Percentiles rank a stretch among this genome's conserved stretches.
phyloP scores from a whole-genome alignment of 768 basidiomycete genomes.

The Phylloporus arenicola region DNA sequence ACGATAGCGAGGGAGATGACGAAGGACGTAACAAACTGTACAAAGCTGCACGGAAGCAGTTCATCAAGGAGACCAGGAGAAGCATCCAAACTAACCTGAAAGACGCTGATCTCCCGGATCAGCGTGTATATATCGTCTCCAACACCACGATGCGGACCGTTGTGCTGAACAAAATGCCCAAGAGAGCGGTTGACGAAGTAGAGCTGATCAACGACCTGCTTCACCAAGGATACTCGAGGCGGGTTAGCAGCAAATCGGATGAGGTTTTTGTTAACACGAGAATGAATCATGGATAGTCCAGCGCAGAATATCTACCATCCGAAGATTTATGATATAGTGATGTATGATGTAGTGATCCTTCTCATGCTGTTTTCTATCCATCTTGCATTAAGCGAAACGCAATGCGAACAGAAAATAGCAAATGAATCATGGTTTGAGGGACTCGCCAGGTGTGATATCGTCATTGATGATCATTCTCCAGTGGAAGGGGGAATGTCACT shows the following conservation, averaged over 20 bases:
- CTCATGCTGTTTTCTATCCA: too few relatives aligned
- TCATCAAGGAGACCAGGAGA: slow-evolving; percentile 18
- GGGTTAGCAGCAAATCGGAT: not conserved
- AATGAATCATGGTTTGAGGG: too few relatives aligned
- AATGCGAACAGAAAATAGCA: too few relatives aligned
- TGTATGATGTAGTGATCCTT: too few relatives aligned
- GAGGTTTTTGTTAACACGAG: not conserved
- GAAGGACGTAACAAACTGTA: slow-evolving; percentile 3
- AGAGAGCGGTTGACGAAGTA: slow-evolving; percentile 20
- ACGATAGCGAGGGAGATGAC: slow-evolving; percentile 14
- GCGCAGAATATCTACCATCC: too few relatives aligned
- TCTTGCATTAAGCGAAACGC: too few relatives aligned
- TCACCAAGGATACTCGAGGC: not conserved
- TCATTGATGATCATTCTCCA: too few relatives aligned
- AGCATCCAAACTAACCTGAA: slow-evolving; percentile 16
- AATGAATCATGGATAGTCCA: not conserved
- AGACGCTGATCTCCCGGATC: slow-evolving; percentile 15
- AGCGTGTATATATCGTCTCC: slow-evolving; percentile 27
- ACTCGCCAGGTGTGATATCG: too few relatives aligned
- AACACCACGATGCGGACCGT: slow-evolving; percentile 12
- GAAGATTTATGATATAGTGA: too few relatives aligned
- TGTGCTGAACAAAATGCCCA: slow-evolving; percentile 12
- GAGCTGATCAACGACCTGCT: slow-evolving; percentile 8
- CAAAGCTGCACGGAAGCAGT: slow-evolving; percentile 14
- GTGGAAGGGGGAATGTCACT: too few relatives aligned